Evolutionary conservation across 2,329 filamentous ascomycete genomes (phyloP), one percentile per base, ranked within the genome.

Genomic region (Phyllosticta citriasiana): DNA sequence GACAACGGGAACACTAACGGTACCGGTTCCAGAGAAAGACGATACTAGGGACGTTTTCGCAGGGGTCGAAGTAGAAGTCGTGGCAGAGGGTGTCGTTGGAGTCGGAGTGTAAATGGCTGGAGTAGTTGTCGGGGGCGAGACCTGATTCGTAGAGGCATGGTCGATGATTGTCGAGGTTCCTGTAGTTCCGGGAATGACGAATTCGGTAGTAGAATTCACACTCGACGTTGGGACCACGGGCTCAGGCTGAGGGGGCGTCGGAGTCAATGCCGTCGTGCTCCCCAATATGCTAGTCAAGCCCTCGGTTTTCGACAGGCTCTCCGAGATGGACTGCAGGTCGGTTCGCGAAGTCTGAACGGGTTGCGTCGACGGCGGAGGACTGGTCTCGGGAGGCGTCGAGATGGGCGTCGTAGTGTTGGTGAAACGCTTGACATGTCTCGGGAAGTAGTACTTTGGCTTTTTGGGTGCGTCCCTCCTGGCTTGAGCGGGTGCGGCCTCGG

Each of bases 401-500:
- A 57, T 26, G 19, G 71, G 65, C 16, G 67, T 65, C 51, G 73
- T 73, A 25, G 65, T 67, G 60, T 75, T 73, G 57, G 70, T 70
- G 59, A 74, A 73, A 57, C 78, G 71, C 69, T 78, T 79, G 30
- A 78, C 67, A 59, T 77, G 72, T 60, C 75, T 73, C n/a, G 77
- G 76, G 63, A 78, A 78, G 69, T 79, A 79, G 72, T 79, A 79
- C 65, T 72, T 71, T 25, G 77, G 77, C 53, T 66, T 69, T 58
- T 61, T 51, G 25, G 59, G 59, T 26, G 60, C 65, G 57, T 71
- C 66, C 62, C 72, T 71, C 64, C 71, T 64, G 66, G 71, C 65
- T 59, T 72, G 69, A 66, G 78, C 78, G 63, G 78, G 78, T 70
- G 78, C 77, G 63, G 78, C 77, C 67, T 80, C 77, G 59, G 78